Conservation (phyloP, 257 asterid species). For the Gentiana dahurica region DNA sequence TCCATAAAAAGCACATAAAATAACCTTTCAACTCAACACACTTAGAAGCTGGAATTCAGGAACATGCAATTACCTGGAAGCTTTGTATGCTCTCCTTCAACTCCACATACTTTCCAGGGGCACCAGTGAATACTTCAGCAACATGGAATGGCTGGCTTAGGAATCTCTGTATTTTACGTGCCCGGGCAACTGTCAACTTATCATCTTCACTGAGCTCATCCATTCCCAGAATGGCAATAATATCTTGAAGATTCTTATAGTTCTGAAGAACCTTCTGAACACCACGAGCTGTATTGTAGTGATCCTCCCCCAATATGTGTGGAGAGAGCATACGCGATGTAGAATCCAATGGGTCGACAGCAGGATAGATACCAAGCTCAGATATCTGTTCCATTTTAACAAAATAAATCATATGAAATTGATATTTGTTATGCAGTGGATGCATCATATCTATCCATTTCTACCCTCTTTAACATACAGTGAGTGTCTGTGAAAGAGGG, state of each 20-base stretch:
- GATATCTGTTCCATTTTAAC: conserved; percentile 50
- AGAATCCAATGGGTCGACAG: conserved; percentile 95
- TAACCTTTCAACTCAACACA: too few species aligned
- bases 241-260: conserved; percentile 98
- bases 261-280: conserved; percentile 94
- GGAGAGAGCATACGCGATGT: conserved; percentile 99
- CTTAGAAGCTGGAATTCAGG: too few species aligned
- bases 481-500: too few species aligned
- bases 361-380: conserved; percentile 98
- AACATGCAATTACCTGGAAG: conserved; percentile 61
- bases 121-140: conserved; percentile 99
- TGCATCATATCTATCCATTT: too few species aligned
- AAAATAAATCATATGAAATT: background rate
- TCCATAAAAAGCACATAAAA: too few species aligned
- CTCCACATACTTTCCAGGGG: conserved; percentile 94
- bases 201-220: conserved; percentile 99
- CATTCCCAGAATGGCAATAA: conserved; percentile 97
- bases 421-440: too few species aligned
- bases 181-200: conserved; percentile 98
- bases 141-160: conserved; percentile 99
- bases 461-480: too few species aligned
- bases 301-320: conserved; percentile 90
- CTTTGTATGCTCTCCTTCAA: conserved; percentile 86
- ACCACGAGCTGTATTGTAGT: conserved; percentile 98
- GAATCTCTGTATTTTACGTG: conserved; percentile 80